phyloP scores from a whole-genome alignment of 768 basidiomycete genomes.

The Tricholoma saponaceum region DNA sequence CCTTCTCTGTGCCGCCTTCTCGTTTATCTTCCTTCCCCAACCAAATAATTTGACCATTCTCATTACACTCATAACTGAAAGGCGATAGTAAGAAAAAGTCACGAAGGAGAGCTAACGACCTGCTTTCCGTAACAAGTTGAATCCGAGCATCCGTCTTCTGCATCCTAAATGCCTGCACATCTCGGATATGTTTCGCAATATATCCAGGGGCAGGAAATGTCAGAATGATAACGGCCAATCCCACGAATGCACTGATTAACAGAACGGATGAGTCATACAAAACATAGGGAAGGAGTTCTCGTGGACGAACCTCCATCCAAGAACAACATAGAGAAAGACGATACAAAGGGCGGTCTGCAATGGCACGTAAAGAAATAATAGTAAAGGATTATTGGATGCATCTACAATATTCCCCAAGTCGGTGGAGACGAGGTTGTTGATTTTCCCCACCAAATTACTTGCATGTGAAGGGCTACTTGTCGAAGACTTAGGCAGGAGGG shows the following conservation, averaged over 20 bases:
- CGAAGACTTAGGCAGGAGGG: too few relatives aligned
- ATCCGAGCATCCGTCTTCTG: conserved; percentile 55
- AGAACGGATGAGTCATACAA: too few relatives aligned
- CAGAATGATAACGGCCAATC: conserved; percentile 45
- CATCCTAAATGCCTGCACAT: conserved; percentile 45
- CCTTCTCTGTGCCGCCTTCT: conserved; percentile 50
- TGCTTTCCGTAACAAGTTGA: conserved; percentile 57
- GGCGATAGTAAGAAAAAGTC: conserved; percentile 17
- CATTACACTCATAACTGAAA: conserved; percentile 46
- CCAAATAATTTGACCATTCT: conserved; percentile 73
- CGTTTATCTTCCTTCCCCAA: conserved; percentile 54
- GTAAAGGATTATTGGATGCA: too few relatives aligned
- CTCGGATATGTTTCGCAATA: conserved; percentile 43
- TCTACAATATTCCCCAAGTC: conserved; percentile 42
- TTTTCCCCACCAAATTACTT: conserved; percentile 61
- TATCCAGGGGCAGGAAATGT: conserved; percentile 57
- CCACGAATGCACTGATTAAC: conserved; percentile 58
- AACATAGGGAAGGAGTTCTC: too few relatives aligned
- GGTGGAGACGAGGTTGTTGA: conserved; percentile 73
- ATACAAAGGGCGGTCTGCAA: conserved; percentile 36
- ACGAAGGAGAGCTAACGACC: conserved; percentile 17
- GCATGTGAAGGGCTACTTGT: too few relatives aligned
- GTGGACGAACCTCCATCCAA: conserved; percentile 50
- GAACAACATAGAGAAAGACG: conserved; percentile 39
- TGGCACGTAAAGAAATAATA: conserved; percentile 39